Base-by-base conservation (phyloP, 148 eudicot species). In the Silene uniflora region DNA sequence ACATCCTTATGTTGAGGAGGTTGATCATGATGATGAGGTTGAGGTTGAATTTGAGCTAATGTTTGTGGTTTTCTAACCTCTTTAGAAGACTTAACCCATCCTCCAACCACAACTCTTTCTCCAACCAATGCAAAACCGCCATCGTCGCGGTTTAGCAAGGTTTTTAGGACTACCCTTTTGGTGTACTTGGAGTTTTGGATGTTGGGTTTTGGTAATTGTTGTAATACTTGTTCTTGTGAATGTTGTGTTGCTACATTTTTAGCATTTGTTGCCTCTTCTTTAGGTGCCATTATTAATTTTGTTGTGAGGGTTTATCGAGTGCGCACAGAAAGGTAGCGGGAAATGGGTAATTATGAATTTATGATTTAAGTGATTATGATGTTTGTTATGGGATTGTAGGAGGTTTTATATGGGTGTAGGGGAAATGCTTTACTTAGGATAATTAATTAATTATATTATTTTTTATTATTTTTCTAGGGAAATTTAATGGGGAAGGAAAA, bases 11-110 rank as follows among this genome's bases (percentile, higher is more conserved):
- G 77, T 62, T 62, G 72, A 0, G 49, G 72, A 16, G 72, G 73
- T 19, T 56, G 66, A 55, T 61, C 32, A 52, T 76, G 19, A 73
- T 73, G 39, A 63, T 73, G 77, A 62, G 74, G 42, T 21, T 67
- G 64, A 14, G 67, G 7, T 8, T 63, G 25, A 29, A 84, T 76
- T 46, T 77, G 84, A 54, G 75, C 84, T 6, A 69, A 25, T 44
- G 85, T 76, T 29, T 77, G 84, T 59, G 76, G 86, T 77, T 82
- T 88, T 67, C 80, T 84, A 75, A 88, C 82, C 83, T 90, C 97
- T 61, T 83, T 93, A 46, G 91, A 81, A 71, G 97, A 86, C 77
- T 91, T 92, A 39, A 95, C 97, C 99, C 99, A 95, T 24, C 99
- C 99, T 25, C 97, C 97, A 12, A 95, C 74, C 58, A 95, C 91